phyloP scores from a whole-genome alignment of 768 basidiomycete genomes.

The Aureoboletus auriporus region DNA sequence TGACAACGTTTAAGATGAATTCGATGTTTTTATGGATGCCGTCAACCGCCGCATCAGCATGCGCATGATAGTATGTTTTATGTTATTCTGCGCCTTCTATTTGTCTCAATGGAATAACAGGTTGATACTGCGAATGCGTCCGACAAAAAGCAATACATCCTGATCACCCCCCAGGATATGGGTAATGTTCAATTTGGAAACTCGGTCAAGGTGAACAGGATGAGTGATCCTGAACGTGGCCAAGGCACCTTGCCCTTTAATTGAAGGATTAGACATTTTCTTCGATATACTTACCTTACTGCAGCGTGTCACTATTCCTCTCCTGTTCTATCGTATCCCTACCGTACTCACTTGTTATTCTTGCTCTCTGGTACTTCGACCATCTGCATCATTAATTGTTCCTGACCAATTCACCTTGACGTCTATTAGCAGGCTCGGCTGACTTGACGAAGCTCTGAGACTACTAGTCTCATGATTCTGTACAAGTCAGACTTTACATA shows the following conservation, averaged over 20 bases:
- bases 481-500: too few relatives aligned
- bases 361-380: too few relatives aligned
- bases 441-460: too few relatives aligned
- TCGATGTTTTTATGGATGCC: slow-evolving; percentile 98
- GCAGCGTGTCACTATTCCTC: too few relatives aligned
- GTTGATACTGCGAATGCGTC: slow-evolving; percentile 87
- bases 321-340: too few relatives aligned
- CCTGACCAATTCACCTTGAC: too few relatives aligned
- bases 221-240: slow-evolving; percentile 76
- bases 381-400: too few relatives aligned
- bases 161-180: slow-evolving; percentile 97
- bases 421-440: too few relatives aligned
- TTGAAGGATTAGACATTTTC: not conserved
- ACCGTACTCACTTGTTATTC: too few relatives aligned
- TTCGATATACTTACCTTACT: not conserved
- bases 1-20: slow-evolving; percentile 64
- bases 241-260: slow-evolving; percentile 43
- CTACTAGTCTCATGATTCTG: too few relatives aligned
- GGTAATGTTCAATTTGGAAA: slow-evolving; percentile 62
- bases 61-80: slow-evolving; percentile 79
- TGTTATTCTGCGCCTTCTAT: not conserved
- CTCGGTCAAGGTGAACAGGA: slow-evolving; percentile 69
- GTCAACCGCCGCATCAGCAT: slow-evolving; percentile 89
- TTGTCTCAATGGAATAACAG: slow-evolving; percentile 34
- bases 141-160: slow-evolving; percentile 87